Evolutionary conservation across 257 asterid species (phyloP), one percentile per base, ranked within the genome.

Genomic region (Fraxinus americana): DNA sequence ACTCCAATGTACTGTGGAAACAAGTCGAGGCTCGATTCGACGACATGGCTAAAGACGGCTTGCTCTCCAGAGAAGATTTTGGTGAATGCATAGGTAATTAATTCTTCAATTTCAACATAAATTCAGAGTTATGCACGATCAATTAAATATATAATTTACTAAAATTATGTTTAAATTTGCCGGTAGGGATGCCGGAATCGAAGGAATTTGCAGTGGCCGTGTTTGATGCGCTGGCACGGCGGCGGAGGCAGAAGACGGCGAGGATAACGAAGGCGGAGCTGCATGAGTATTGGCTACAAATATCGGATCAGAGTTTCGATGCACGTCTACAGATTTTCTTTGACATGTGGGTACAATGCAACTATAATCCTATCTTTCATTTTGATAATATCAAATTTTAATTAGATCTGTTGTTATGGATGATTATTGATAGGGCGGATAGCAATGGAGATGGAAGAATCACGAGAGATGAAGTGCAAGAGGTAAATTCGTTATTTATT

Each of bases 311-410:
- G 74, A 94, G 97, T 73, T 94, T 94, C 75, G 98, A 94, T 81
- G 96, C 97, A 43, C 94, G 98, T 67, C 96, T 94, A 35, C 98
- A 94, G 81, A 94, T 94, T 83, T 94, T 94, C 93, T 94, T 94
- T 52, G 98, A 94, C 88, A 94, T 94, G 98, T 92, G 66, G 74
- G 89, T 81, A 70, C 70, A 68, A 4, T 21, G 29, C 4, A 8
- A 21, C 25, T 32, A 17, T 27, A 38, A 52, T 11, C 52, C 36
- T 65, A 27, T 70, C 2, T 29, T 29, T 29, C 30, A 29, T 29
- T 29, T 29, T 29, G 30, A 29, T 29, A 29, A 25, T 25, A 25
- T 25, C 27, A 25, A 25, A 25, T 25, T 25, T 25, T 25, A 25
- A 25, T 30, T 30, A 30, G 34, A 30, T 30, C 34, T 30, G 34